Percentiles rank a stretch among this genome's conserved stretches.
Conservation (phyloP, 768 basidiomycete species). For the Clathrus columnatus region DNA sequence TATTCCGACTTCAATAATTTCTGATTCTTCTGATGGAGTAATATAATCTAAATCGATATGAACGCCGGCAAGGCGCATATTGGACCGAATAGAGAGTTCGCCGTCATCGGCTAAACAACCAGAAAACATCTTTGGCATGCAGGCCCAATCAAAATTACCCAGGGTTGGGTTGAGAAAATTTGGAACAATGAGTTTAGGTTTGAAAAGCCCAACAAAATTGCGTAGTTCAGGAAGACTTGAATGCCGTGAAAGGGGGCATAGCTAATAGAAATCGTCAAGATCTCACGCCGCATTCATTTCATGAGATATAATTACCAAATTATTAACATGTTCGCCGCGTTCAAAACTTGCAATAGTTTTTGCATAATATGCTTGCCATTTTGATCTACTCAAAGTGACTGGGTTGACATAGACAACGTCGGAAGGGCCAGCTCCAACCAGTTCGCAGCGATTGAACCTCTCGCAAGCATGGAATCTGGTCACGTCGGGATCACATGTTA, state of each 20-base stretch:
- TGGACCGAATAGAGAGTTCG: slow-evolving; percentile 16
- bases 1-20: slow-evolving; percentile 22
- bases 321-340: slow-evolving; percentile 40
- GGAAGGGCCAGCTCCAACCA: slow-evolving; percentile 36
- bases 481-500: slow-evolving; percentile 47
- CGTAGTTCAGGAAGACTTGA: slow-evolving; percentile 83
- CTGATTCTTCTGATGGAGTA: slow-evolving; percentile 9
- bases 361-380: slow-evolving; percentile 42
- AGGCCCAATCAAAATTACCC: slow-evolving; percentile 60
- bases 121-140: slow-evolving; percentile 60
- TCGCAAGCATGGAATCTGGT: slow-evolving; percentile 95
- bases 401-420: slow-evolving; percentile 79
- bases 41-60: slow-evolving; percentile 7
- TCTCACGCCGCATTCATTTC: not conserved
- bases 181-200: slow-evolving; percentile 66
- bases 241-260: slow-evolving; percentile 79
- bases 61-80: slow-evolving; percentile 15
- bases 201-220: slow-evolving; percentile 72
- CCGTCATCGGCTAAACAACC: slow-evolving; percentile 38
- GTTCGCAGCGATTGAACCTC: slow-evolving; percentile 62
- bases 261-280: slow-evolving; percentile 31
- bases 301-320: slow-evolving; percentile 40
- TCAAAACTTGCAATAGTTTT: slow-evolving; percentile 37
- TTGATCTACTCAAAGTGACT: slow-evolving; percentile 53
- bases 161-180: slow-evolving; percentile 57